phyloP scores from a whole-genome alignment of 73 alveolate genomes.

The Paramecium octaurelia region DNA sequence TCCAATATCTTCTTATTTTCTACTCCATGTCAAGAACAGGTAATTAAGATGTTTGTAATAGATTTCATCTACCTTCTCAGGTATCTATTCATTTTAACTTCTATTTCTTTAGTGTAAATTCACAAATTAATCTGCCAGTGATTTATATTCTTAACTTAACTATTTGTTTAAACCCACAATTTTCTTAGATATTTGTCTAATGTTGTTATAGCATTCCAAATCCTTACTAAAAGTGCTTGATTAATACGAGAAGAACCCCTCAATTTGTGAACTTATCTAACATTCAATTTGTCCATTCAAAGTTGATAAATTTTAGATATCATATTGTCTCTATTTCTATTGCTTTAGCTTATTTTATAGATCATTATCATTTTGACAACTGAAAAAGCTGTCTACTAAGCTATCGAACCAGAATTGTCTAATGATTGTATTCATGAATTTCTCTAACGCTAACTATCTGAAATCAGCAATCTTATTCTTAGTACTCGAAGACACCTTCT shows the following conservation, averaged over 20 bases:
- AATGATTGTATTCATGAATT: neutral
- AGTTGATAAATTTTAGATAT: neutral
- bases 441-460: neutral
- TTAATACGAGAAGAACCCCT: neutral
- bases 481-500: constrained; percentile 21
- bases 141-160: neutral
- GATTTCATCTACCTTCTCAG: constrained; percentile 17
- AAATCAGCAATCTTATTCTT: neutral
- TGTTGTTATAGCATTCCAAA: neutral
- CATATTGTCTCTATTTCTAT: neutral
- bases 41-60: neutral
- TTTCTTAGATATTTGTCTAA: constrained; percentile 9
- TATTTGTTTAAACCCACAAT: neutral
- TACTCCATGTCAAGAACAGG: neutral
- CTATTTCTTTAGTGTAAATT: neutral
- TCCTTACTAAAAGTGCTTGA: neutral
- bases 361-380: constrained; percentile 16
- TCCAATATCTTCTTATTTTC: constrained; percentile 19
- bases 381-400: neutral
- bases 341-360: neutral
- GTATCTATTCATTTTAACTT: neutral
- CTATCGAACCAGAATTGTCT: constrained; percentile 18
- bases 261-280: constrained; percentile 20
- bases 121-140: neutral
- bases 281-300: constrained; percentile 6